phyloP scores from a whole-genome alignment of 768 basidiomycete species.

The Trametes punicea region DNA sequence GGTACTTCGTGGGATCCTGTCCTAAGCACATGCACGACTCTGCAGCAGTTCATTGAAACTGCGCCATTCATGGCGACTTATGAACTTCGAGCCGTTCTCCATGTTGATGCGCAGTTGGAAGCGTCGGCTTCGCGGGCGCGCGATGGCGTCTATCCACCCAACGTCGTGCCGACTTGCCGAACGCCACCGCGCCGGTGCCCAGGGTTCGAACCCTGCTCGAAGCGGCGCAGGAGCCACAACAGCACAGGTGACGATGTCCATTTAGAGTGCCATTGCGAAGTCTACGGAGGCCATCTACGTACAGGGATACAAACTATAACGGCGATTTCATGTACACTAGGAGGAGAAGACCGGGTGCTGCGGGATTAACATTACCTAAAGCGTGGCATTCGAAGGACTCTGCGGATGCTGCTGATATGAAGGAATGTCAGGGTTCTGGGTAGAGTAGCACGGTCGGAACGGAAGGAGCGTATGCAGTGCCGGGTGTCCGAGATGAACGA shows the following conservation, averaged over 20 bases:
- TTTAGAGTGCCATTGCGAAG: constrained; percentile 1
- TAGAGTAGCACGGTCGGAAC: constrained; percentile 6
- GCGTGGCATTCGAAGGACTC: neutral
- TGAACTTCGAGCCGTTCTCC: neutral
- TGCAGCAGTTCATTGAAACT: neutral
- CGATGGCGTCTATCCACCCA: neutral
- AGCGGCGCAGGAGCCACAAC: constrained; percentile 1
- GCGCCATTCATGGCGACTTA: neutral
- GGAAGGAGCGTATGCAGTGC: neutral
- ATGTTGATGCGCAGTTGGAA: too few species aligned
- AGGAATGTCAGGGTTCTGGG: constrained; percentile 10
- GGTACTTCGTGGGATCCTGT: neutral
- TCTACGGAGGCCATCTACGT: constrained; percentile 8
- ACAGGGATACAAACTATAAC: constrained; percentile 11
- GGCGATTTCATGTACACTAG: constrained; percentile 1
- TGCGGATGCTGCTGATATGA: neutral
- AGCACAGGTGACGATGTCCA: neutral
- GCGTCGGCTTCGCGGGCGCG: too few species aligned
- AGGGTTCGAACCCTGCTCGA: neutral
- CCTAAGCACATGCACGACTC: neutral
- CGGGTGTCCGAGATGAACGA: constrained; percentile 14
- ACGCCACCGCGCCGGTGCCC: too few species aligned
- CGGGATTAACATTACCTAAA: constrained; percentile 12
- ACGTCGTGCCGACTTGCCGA: neutral
- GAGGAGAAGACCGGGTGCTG: neutral